A percentile compares a stretch with the other conserved stretches of the same genome.
Conservation (phyloP, 441 rosid genomes). For the Macaranga tanarius region DNA sequence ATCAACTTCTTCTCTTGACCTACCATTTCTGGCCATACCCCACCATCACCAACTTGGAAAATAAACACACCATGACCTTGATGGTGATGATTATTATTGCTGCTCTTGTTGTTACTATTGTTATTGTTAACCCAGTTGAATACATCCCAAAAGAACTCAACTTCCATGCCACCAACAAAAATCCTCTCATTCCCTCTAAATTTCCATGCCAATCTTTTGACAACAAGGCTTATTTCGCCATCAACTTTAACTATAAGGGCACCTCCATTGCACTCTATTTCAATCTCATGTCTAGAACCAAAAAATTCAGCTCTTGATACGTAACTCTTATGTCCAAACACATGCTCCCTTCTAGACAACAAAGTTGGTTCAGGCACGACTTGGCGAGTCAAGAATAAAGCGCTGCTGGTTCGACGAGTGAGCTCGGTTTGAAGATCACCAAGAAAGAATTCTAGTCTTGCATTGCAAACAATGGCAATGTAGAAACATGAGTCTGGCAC, state of each 20-base stretch:
- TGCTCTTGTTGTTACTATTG: background rate
- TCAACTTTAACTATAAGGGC: constrained; percentile 44
- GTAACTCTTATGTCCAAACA: constrained; percentile 45
- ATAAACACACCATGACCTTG: constrained; percentile 52
- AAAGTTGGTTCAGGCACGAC: constrained; percentile 28
- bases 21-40: constrained; percentile 59
- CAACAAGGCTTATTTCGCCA: constrained; percentile 40
- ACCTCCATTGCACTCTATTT: constrained; percentile 45
- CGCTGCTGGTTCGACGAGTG: constrained; percentile 29
- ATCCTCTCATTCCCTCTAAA: constrained; percentile 58
- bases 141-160: constrained; percentile 59
- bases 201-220: constrained; percentile 55
- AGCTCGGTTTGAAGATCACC: constrained; percentile 44
- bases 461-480: constrained; percentile 45
- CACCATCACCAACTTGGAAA: constrained; percentile 62
- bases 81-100: background rate
- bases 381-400: constrained; percentile 28
- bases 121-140: constrained; percentile 44
- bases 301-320: constrained; percentile 39
- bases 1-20: constrained; percentile 59
- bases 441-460: constrained; percentile 41
- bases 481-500: constrained; percentile 51
- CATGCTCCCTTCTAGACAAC: constrained; percentile 50
- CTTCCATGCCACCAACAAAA: constrained; percentile 41
- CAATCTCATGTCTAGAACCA: constrained; percentile 51